Conservation (phyloP, 2,329 filamentous ascomycete species). For the Neonectria punicea region DNA sequence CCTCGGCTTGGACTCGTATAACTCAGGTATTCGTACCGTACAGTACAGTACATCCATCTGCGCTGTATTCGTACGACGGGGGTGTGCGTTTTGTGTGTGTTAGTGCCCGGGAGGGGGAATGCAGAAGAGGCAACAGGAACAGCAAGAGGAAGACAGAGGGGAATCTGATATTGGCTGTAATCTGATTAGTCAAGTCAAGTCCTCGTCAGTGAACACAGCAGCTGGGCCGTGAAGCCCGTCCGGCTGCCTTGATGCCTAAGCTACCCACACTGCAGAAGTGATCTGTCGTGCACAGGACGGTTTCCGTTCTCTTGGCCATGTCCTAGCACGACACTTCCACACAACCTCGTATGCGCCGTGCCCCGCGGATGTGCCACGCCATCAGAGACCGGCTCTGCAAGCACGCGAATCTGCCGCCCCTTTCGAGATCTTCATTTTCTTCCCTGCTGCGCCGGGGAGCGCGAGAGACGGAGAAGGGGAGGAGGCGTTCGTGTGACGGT, state of each 20-base stretch:
- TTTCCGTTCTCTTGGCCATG: too few species aligned
- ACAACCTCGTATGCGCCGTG: constrained; percentile 38
- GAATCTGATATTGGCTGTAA: not conserved
- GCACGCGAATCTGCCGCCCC: constrained; percentile 42
- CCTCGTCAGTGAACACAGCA: constrained; percentile 11
- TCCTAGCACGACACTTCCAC: constrained; percentile 13
- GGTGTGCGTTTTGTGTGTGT: not conserved
- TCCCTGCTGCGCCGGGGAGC: not conserved
- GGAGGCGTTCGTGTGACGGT: constrained; percentile 25
- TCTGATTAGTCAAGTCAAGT: not conserved
- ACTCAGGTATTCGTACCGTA: too few species aligned
- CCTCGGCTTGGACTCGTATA: not conserved
- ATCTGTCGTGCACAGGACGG: not conserved
- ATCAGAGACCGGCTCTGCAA: constrained; percentile 47
- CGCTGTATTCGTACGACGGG: not conserved
- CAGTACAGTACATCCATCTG: not conserved
- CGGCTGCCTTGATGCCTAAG: constrained; percentile 38
- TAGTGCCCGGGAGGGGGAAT: not conserved
- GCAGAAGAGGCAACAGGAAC: not conserved
- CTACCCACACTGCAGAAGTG: constrained; percentile 28
- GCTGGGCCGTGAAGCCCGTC: constrained; percentile 24
- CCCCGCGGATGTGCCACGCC: constrained; percentile 35
- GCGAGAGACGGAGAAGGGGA: not conserved
- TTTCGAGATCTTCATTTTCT: constrained; percentile 39
- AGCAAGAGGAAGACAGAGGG: not conserved